phyloP scores from a whole-genome alignment of 2,329 filamentous ascomycete species.

The Cordyceps militaris region DNA sequence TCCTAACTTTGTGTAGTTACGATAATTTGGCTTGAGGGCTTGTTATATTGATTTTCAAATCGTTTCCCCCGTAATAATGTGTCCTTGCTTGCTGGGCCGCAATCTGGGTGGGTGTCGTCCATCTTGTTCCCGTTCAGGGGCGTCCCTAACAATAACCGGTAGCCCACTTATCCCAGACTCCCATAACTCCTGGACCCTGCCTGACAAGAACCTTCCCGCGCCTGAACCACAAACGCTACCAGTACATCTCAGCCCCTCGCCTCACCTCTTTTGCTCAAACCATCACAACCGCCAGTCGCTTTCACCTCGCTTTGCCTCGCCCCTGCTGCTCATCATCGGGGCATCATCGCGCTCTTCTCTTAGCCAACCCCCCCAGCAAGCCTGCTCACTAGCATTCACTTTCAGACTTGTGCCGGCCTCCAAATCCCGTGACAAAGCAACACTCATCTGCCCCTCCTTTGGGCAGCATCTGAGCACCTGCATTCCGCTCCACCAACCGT shows the following conservation, averaged over 20 bases:
- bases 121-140: background rate
- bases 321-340: background rate
- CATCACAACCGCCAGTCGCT: background rate
- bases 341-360: constrained; percentile 1
- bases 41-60: no score
- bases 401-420: constrained; percentile 10
- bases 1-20: no score
- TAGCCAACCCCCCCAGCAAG: constrained; percentile 4
- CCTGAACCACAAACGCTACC: constrained; percentile 3
- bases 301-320: background rate
- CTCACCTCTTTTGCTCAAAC: background rate
- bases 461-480: constrained; percentile 10
- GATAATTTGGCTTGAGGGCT: no score
- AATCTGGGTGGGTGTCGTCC: background rate
- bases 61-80: no score
- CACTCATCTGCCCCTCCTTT: constrained; percentile 14
- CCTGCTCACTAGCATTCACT: constrained; percentile 6
- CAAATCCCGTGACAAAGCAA: constrained; percentile 14
- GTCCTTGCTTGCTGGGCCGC: background rate
- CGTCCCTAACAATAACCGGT: background rate
- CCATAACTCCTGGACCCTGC: background rate
- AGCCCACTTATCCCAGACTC: constrained; percentile 10
- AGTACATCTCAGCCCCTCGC: background rate
- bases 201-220: background rate
- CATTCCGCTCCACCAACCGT: constrained; percentile 11